Evolutionary conservation across 352 stramenopile species (phyloP), one percentile per base, ranked within the genome.

Genomic region (Pythium plurisporium): DNA sequence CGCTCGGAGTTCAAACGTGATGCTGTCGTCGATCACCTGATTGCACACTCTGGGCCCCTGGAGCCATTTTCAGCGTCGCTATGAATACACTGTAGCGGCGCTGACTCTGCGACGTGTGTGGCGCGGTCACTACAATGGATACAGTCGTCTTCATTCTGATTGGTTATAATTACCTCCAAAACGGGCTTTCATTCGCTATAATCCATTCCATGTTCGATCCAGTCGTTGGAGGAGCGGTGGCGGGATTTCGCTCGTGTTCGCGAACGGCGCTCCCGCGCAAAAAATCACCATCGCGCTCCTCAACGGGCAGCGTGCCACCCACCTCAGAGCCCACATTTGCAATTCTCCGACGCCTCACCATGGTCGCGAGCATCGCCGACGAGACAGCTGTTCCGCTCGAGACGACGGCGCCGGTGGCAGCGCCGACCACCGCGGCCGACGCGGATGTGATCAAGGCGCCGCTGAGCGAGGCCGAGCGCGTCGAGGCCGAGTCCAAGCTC

Each of bases 401-500:
- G 27, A 54, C 61, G 25, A 61, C 56, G 41, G 44, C 58, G 52
- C 62, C 60, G 25, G 58, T 20, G 9, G 26, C 38, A 20, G 20
- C 34, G 11, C 34, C n/a, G n/a, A n/a, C n/a, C n/a, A n/a, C n/a
- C n/a, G n/a, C 34, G 14, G 20, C 34, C n/a, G 11, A 9, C n/a
- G 38, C 15, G n/a, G 38, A 44, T 9, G 9, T 26, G 9, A 7
- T 20, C 38, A 44, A 44, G 38, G 7, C 14, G 30, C n/a, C 15
- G 33, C 15, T 65, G 11, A 47, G 25, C 17, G 47, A 41, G 2
- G 62, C 72, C 20, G 33, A 70, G 20, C 46, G 44, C 40, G 57
- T 73, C 50, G 79, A 72, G 73, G 88, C 64, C 69, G 89, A 58
- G 42, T 66, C 64, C 46, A 87, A 86, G 44, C 69, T 93, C 15